These are phyloP conservation scores for Clathrus columnatus DNA, from an alignment of 768 basidiomycete species.

Conservation along the genomic window DNA sequence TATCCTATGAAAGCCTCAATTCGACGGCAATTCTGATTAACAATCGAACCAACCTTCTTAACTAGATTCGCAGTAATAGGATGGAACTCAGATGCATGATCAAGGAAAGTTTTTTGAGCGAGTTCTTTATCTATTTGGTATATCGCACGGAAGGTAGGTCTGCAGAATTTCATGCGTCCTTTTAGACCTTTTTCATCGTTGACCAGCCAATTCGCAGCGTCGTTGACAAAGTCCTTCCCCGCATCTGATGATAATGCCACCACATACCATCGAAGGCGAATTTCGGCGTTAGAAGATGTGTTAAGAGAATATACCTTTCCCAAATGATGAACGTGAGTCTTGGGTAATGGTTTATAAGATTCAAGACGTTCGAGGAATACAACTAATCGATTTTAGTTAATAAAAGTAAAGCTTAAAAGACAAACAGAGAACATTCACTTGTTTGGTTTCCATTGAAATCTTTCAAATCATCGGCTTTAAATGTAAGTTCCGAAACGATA, in stretches of 20 bases:
- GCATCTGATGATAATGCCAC: constrained; percentile 47
- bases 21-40: neutral
- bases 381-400: constrained; percentile 33
- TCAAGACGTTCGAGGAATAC: constrained; percentile 80
- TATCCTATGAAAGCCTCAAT: neutral
- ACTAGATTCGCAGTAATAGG: constrained; percentile 70
- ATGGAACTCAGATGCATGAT: constrained; percentile 50
- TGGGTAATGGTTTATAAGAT: constrained; percentile 51
- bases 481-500: constrained; percentile 36
- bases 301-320: constrained; percentile 43
- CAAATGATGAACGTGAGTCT: constrained; percentile 49
- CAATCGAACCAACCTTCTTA: constrained; percentile 47
- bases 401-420: neutral
- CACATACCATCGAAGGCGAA: constrained; percentile 71
- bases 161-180: constrained; percentile 81
- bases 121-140: constrained; percentile 42
- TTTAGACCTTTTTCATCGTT: constrained; percentile 50
- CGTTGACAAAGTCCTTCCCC: constrained; percentile 40
- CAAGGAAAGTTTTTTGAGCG: constrained; percentile 42
- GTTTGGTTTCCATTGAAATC: constrained; percentile 70
- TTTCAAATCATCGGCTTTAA: constrained; percentile 51
- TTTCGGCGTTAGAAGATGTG: constrained; percentile 62
- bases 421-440: constrained; percentile 33
- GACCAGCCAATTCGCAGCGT: constrained; percentile 61
- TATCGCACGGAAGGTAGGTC: constrained; percentile 54